These are phyloP conservation scores for Magnolia sinica DNA, from an alignment of 164 flowering plant species.

Conservation along the genomic window DNA sequence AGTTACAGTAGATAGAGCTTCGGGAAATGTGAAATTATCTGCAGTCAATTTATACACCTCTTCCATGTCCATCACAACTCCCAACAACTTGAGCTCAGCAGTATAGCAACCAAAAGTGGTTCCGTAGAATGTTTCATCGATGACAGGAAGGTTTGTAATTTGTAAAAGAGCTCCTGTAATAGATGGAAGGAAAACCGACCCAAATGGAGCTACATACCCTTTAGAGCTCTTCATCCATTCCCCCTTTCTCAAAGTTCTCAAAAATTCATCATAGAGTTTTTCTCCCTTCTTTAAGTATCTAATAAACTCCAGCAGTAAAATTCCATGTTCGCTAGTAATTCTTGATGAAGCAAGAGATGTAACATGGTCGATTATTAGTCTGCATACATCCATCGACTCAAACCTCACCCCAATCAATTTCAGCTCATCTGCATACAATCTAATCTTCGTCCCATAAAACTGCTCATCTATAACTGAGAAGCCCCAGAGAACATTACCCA, in stretches of 20 bases:
- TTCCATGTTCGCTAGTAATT: constrained; percentile 32
- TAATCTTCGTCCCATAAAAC: constrained; percentile 37
- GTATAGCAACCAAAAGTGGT: constrained; percentile 29
- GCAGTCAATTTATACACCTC: constrained; percentile 29
- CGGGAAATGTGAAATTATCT: not conserved
- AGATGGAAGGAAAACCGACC: constrained; percentile 33
- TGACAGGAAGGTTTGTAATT: constrained; percentile 48
- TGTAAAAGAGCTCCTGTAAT: constrained; percentile 36
- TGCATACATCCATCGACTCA: constrained; percentile 43
- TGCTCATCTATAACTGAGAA: constrained; percentile 47
- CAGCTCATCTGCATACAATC: constrained; percentile 40
- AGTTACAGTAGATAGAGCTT: not conserved
- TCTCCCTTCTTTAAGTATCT: constrained; percentile 26
- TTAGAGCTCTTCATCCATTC: constrained; percentile 42
- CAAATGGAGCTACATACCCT: constrained; percentile 42
- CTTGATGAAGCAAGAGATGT: constrained; percentile 34
- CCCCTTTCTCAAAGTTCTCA: constrained; percentile 27
- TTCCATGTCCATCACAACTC: constrained; percentile 36
- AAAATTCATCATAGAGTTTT: constrained; percentile 32
- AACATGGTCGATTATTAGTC: constrained; percentile 46
- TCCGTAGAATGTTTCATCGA: constrained; percentile 46
- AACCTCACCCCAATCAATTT: constrained; percentile 50
- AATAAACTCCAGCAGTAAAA: constrained; percentile 46
- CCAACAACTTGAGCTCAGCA: constrained; percentile 48
- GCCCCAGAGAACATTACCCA: constrained; percentile 49